A percentile compares a stretch with the other conserved stretches of the same genome.
Conservation (phyloP, 129 eudicot genomes). For the Scalesia atractyloides region DNA sequence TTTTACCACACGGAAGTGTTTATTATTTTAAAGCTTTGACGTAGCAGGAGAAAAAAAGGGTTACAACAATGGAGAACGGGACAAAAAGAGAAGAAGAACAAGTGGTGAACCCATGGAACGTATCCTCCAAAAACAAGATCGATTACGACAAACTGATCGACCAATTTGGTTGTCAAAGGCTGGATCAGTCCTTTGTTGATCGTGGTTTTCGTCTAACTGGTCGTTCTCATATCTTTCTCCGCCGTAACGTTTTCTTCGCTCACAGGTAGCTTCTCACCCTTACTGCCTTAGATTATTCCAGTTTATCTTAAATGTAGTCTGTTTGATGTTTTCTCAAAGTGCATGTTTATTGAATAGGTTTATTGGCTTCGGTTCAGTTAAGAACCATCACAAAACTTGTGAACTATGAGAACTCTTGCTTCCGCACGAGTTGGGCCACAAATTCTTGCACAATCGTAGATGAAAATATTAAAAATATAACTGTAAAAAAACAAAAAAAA, state of each 20-base stretch:
- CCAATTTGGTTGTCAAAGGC: conserved; percentile 85
- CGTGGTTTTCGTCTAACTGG: conserved; percentile 71
- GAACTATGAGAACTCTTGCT: no score
- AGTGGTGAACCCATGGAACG: conserved; percentile 91
- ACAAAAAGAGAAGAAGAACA: conserved; percentile 39
- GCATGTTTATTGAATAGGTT: no score
- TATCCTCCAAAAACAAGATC: conserved; percentile 67
- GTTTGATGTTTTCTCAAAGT: background rate
- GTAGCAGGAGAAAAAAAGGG: background rate
- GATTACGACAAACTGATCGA: conserved; percentile 87
- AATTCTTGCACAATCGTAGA: no score
- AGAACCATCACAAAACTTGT: no score
- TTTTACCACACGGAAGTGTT: background rate
- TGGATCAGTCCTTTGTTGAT: conserved; percentile 59
- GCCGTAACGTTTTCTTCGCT: conserved; percentile 93
- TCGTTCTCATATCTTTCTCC: conserved; percentile 81
- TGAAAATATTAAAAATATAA: no score
- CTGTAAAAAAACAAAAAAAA: no score
- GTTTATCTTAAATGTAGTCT: background rate
- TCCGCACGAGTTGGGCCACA: no score
- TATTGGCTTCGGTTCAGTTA: no score
- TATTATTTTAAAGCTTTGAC: background rate
- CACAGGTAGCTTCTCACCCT: conserved; percentile 67
- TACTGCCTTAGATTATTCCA: background rate
- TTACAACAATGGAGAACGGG: conserved; percentile 33